Evolutionary conservation across 2,329 filamentous ascomycete species (phyloP).

Genomic region (Xylariaceae sp.): DNA sequence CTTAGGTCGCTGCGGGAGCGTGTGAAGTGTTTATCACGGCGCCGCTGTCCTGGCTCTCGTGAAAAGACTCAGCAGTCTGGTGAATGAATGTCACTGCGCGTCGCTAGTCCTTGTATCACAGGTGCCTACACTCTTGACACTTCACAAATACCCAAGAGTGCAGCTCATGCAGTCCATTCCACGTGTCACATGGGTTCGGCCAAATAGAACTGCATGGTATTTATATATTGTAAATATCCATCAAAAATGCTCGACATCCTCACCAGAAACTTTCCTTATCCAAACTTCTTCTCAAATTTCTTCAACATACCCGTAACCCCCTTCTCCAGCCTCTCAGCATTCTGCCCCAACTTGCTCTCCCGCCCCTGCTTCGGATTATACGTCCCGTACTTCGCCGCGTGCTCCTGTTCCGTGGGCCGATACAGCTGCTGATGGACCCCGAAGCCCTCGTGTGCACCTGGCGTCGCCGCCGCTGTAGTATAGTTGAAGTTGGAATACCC

Average conservation of each 20-base stretch:
- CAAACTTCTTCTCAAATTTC: constrained; percentile 75
- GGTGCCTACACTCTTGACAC: too few relatives aligned
- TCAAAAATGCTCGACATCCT: constrained; percentile 3
- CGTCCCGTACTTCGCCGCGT: constrained; percentile 34
- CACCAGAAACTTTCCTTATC: constrained; percentile 67
- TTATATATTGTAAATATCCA: too few relatives aligned
- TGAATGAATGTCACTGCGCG: too few relatives aligned
- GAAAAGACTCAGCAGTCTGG: too few relatives aligned
- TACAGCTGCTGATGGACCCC: constrained; percentile 66
- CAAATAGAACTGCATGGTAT: too few relatives aligned
- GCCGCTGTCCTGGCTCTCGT: too few relatives aligned
- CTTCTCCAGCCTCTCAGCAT: constrained; percentile 63
- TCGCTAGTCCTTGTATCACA: too few relatives aligned
- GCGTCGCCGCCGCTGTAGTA: constrained; percentile 10
- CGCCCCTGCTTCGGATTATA: constrained; percentile 37
- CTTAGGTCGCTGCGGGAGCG: too few relatives aligned
- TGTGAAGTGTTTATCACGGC: too few relatives aligned
- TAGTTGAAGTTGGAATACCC: constrained; percentile 55
- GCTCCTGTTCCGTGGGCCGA: constrained; percentile 61
- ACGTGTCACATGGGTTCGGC: too few relatives aligned
- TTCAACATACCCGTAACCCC: constrained; percentile 69
- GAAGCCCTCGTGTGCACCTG: constrained; percentile 39
- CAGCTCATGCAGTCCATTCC: too few relatives aligned
- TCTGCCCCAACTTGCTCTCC: constrained; percentile 55
- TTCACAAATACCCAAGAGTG: too few relatives aligned